These are phyloP conservation scores for Exophiala sp. DNA, from an alignment of 2,329 filamentous ascomycete genomes.

Conservation along the genomic window DNA sequence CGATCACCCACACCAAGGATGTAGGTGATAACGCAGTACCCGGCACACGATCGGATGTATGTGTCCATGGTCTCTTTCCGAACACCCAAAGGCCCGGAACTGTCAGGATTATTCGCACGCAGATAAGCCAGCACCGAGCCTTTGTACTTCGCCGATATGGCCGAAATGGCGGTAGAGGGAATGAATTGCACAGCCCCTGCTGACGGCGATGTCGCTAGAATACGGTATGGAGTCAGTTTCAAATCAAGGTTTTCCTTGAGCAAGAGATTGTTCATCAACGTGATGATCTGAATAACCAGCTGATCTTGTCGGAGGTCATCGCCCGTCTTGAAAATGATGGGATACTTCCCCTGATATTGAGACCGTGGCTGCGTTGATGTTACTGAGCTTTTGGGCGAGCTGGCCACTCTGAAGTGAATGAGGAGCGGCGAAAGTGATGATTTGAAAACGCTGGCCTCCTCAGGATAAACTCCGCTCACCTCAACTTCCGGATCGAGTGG, in stretches of 20 bases:
- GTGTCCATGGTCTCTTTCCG: conserved; percentile 90
- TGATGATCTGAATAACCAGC: conserved; percentile 94
- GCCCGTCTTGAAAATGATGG: conserved; percentile 94
- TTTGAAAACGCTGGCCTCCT: conserved; percentile 89
- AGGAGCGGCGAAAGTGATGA: conserved; percentile 88
- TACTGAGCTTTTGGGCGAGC: conserved; percentile 1
- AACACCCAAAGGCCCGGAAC: conserved; percentile 71
- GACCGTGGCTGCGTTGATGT: conserved; percentile 13
- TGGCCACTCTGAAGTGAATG: conserved; percentile 77
- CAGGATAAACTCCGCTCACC: conserved; percentile 71
- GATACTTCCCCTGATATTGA: conserved; percentile 62
- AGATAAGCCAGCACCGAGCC: conserved; percentile 74
- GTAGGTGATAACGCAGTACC: conserved; percentile 98
- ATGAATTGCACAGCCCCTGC: conserved; percentile 93
- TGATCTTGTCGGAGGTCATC: conserved; percentile 96
- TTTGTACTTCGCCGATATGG: conserved; percentile 76
- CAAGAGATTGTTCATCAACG: conserved; percentile 90
- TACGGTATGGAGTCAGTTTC: conserved; percentile 91
- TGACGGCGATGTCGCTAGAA: conserved; percentile 82
- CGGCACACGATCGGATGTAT: conserved; percentile 91
- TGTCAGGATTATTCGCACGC: conserved; percentile 81
- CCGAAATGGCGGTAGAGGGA: conserved; percentile 74
- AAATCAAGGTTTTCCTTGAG: conserved; percentile 95
- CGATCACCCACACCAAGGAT: conserved; percentile 93
- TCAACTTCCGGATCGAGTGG: conserved; percentile 79